phyloP scores from a whole-genome alignment of 2,329 filamentous ascomycete species.

The Alternaria gansuensis region DNA sequence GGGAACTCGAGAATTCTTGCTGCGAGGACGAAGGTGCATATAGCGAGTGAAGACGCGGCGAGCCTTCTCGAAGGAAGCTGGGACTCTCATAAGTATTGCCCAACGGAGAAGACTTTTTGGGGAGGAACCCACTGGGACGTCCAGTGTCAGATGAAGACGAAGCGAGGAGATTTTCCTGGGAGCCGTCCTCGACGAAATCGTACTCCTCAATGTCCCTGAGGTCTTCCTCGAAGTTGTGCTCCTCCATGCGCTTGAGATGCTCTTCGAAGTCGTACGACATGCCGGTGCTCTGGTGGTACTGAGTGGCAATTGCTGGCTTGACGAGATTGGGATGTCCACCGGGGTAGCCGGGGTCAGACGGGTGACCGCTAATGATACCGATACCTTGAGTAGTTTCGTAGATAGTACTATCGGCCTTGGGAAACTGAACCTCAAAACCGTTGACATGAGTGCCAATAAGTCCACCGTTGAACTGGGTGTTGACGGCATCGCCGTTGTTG shows the following conservation, averaged over 20 bases:
- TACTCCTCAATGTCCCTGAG: background rate
- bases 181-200: background rate
- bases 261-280: background rate
- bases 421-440: background rate
- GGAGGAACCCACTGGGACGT: background rate
- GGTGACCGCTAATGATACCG: background rate
- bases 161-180: background rate
- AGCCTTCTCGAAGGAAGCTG: background rate
- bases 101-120: background rate
- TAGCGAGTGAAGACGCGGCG: background rate
- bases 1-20: background rate
- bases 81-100: slow-evolving; percentile 3
- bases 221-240: background rate
- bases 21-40: background rate
- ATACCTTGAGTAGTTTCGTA: background rate
- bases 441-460: background rate
- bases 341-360: background rate
- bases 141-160: background rate
- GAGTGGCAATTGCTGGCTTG: background rate
- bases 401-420: background rate
- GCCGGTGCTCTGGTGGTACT: background rate
- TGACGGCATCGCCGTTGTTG: background rate
- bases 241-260: background rate
- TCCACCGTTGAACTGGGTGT: background rate
- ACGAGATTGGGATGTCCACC: background rate